Conservation (phyloP, 73 alveolate genomes). For the Uronychia binucleata region DNA sequence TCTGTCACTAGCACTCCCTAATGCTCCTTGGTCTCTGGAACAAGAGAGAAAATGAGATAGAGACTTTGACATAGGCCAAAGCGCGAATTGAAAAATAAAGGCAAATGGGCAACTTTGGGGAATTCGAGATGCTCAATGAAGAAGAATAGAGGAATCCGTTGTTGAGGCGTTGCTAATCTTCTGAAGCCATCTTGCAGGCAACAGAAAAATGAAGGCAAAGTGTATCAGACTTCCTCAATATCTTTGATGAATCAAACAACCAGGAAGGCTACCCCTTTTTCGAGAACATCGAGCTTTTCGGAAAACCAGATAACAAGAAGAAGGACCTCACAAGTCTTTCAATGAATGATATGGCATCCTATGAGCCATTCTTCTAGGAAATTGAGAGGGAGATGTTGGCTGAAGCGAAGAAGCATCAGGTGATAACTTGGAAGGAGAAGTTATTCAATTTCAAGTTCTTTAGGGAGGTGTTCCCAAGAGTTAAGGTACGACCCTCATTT, state of each 20-base stretch:
- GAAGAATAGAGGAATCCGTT: background rate
- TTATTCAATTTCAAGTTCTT: background rate
- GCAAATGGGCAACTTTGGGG: background rate
- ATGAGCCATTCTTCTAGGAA: background rate
- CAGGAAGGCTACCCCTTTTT: background rate
- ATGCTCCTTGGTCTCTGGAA: constrained; percentile 46
- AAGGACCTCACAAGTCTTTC: background rate
- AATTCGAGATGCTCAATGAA: too few species aligned
- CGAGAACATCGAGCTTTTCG: too few species aligned
- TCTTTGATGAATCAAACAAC: background rate
- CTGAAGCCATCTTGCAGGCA: constrained; percentile 8
- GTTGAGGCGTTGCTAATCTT: background rate
- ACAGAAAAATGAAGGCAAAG: too few species aligned
- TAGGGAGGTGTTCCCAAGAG: background rate
- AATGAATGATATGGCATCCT: background rate
- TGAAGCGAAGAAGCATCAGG: background rate
- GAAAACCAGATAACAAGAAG: too few species aligned
- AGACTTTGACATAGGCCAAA: constrained; percentile 32
- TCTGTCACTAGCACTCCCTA: constrained; percentile 30
- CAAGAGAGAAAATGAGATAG: constrained; percentile 48
- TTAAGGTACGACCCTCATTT: background rate
- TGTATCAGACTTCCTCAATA: background rate
- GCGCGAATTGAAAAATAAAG: background rate
- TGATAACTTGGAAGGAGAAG: background rate
- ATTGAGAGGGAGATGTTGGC: background rate